These are phyloP conservation scores for Xerocomus spinulosus DNA, from an alignment of 768 basidiomycete genomes.

Conservation along the genomic window DNA sequence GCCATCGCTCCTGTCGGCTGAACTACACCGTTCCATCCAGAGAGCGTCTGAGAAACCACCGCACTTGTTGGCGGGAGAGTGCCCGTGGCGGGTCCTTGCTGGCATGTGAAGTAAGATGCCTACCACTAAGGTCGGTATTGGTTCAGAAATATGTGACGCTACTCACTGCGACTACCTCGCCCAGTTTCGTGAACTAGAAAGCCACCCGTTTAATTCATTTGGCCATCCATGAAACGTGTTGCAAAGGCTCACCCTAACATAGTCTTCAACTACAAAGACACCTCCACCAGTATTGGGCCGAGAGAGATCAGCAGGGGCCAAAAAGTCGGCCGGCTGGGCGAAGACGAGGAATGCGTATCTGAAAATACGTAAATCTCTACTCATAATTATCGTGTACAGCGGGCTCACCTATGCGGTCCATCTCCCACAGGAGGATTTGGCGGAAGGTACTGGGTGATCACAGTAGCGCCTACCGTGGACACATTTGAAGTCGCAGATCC, in stretches of 20 bases:
- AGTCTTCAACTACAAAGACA: slow-evolving; percentile 52
- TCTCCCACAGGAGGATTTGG: slow-evolving; percentile 65
- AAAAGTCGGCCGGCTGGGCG: slow-evolving; percentile 58
- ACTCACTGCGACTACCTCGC: slow-evolving; percentile 55
- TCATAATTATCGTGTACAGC: not conserved
- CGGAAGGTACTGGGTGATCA: slow-evolving; percentile 64
- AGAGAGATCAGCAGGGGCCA: slow-evolving; percentile 54
- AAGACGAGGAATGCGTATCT: slow-evolving; percentile 71
- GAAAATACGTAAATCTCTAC: not conserved
- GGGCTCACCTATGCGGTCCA: slow-evolving; percentile 69
- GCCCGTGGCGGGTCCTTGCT: slow-evolving; percentile 57
- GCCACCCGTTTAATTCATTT: not conserved
- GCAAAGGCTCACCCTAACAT: slow-evolving; percentile 43
- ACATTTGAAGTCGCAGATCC: slow-evolving; percentile 33
- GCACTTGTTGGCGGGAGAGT: slow-evolving; percentile 56
- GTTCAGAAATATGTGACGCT: slow-evolving; percentile 9
- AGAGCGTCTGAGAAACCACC: slow-evolving; percentile 59
- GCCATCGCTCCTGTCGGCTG: slow-evolving; percentile 11
- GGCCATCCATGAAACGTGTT: not conserved
- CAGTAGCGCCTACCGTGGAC: slow-evolving; percentile 40
- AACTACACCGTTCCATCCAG: slow-evolving; percentile 18
- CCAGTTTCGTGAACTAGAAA: slow-evolving; percentile 49
- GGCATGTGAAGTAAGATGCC: slow-evolving; percentile 71
- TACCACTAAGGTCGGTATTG: slow-evolving; percentile 24
- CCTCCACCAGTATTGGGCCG: slow-evolving; percentile 47